phyloP scores from a whole-genome alignment of 441 rosid species.

The Bruguiera hainesii region DNA sequence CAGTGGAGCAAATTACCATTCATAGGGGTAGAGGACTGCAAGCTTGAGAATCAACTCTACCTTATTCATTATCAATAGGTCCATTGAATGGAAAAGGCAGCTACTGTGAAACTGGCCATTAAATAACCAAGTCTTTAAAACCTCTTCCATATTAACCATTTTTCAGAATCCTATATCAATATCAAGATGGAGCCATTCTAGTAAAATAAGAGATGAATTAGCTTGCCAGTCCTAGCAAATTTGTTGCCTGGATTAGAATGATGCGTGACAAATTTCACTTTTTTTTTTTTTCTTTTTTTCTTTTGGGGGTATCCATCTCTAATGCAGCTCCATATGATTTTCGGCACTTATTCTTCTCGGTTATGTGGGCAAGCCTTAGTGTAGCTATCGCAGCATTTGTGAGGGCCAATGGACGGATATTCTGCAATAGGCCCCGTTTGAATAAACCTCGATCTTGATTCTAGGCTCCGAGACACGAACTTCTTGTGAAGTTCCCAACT shows the following conservation, averaged over 20 bases:
- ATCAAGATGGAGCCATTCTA: too few relatives aligned
- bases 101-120: too few relatives aligned
- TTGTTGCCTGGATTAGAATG: not conserved
- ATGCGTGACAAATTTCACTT: not conserved
- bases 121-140: too few relatives aligned
- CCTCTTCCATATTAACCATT: too few relatives aligned
- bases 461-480: constrained; percentile 10
- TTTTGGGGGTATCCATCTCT: not conserved
- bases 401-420: constrained; percentile 80
- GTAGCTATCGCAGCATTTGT: constrained; percentile 60
- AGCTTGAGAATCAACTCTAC: not conserved
- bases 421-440: constrained; percentile 94
- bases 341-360: constrained; percentile 60
- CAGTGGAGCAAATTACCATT: not conserved
- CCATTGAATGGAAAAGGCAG: too few relatives aligned
- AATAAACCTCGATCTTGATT: constrained; percentile 72
- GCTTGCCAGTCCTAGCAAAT: not conserved
- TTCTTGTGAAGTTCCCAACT: constrained; percentile 5
- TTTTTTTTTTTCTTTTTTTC: not conserved
- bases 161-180: too few relatives aligned
- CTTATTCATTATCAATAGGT: not conserved
- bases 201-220: not conserved
- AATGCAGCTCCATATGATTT: constrained; percentile 59
- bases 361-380: constrained; percentile 71
- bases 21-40: not conserved